Evolutionary conservation across 768 basidiomycete species (phyloP).

Genomic region (Terana coerulea): DNA sequence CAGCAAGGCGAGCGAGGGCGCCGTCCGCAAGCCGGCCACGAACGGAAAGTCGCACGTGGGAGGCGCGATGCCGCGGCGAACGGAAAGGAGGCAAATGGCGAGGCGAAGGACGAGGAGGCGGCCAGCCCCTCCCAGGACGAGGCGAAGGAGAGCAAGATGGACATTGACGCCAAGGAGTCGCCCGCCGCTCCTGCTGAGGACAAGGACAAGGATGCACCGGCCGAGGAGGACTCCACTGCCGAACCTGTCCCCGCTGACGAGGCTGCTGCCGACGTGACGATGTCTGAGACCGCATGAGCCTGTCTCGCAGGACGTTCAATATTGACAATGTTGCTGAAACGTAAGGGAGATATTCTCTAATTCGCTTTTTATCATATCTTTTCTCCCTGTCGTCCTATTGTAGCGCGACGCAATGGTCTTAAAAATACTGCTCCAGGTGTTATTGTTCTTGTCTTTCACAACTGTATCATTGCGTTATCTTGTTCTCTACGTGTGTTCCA

Average conservation of each 20-base stretch:
- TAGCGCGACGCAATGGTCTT: constrained; percentile 5
- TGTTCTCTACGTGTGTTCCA: background rate
- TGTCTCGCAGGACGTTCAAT: too few relatives aligned
- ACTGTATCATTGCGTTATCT: background rate
- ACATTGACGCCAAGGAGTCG: constrained; percentile 13
- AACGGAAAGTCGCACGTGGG: constrained; percentile 22
- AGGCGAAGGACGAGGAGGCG: constrained; percentile 10
- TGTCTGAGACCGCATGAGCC: constrained; percentile 22
- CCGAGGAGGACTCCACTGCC: constrained; percentile 10
- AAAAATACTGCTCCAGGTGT: constrained; percentile 1
- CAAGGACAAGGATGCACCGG: constrained; percentile 14
- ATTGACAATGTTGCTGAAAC: background rate
- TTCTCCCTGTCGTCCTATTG: background rate
- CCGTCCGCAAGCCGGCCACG: constrained; percentile 20
- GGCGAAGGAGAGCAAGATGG: constrained; percentile 21
- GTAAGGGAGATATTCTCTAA: background rate
- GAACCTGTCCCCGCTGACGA: constrained; percentile 20
- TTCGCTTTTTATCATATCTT: constrained; percentile 4
- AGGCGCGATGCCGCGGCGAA: constrained; percentile 16
- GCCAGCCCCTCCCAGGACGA: constrained; percentile 25
- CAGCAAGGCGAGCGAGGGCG: constrained; percentile 24
- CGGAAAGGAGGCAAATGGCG: constrained; percentile 17
- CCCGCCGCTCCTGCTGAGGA: constrained; percentile 18
- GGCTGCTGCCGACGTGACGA: constrained; percentile 25
- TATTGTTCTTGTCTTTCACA: background rate